Percentiles rank a stretch among this genome's conserved stretches.
Conservation (phyloP, 768 basidiomycete species). For the Mycena galericulata region DNA sequence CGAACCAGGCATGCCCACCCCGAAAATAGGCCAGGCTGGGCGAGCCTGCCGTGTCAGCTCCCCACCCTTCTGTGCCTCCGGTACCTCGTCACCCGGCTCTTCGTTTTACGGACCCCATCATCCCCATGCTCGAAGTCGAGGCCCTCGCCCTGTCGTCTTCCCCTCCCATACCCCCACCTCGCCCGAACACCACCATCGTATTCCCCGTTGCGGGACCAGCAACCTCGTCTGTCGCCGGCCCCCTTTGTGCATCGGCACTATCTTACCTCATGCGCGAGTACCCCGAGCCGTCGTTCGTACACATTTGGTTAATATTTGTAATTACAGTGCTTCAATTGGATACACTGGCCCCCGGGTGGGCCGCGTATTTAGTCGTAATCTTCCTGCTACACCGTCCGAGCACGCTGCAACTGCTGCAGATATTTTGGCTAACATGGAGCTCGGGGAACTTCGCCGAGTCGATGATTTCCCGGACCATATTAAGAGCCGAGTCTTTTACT, state of each 20-base stretch:
- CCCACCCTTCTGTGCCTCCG: too few species aligned
- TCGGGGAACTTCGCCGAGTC: slow-evolving; percentile 16
- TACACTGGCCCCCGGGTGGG: slow-evolving; percentile 19
- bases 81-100: slow-evolving; percentile 3
- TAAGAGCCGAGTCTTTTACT: slow-evolving; percentile 8
- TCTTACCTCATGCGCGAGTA: too few species aligned
- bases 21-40: too few species aligned
- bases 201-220: slow-evolving; percentile 11
- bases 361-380: slow-evolving; percentile 18
- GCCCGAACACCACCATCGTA: slow-evolving; percentile 4
- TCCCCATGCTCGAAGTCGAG: not conserved
- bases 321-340: slow-evolving; percentile 18
- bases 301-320: slow-evolving; percentile 18
- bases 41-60: too few species aligned
- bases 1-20: too few species aligned
- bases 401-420: slow-evolving; percentile 17
- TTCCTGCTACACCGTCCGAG: slow-evolving; percentile 22
- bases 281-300: not conserved
- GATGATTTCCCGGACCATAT: slow-evolving; percentile 7
- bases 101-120: slow-evolving; percentile 7
- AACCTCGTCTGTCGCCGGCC: too few species aligned
- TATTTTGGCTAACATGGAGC: slow-evolving; percentile 4
- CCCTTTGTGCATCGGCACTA: too few species aligned
- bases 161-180: not conserved
- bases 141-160: not conserved